These are phyloP conservation scores for Pyrenula massariospora DNA, from an alignment of 495 filamentous ascomycete species.

Conservation along the genomic window DNA sequence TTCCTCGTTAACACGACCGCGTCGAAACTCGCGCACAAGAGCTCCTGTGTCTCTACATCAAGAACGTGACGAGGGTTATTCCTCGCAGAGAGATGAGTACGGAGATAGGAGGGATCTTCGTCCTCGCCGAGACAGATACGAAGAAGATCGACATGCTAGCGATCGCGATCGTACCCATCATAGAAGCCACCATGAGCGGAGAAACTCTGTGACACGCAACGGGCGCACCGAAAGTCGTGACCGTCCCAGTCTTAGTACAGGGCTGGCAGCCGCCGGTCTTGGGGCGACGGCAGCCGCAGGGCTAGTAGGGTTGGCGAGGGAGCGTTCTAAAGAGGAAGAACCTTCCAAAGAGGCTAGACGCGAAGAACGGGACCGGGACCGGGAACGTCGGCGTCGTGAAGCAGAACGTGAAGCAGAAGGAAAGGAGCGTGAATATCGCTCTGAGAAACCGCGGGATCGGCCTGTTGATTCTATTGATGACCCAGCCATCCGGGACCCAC, in stretches of 20 bases:
- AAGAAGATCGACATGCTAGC: slow-evolving; percentile 11
- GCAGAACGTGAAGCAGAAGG: background rate
- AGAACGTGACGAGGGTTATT: slow-evolving; percentile 27
- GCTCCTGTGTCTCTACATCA: slow-evolving; percentile 24
- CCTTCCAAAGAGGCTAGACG: slow-evolving; percentile 1
- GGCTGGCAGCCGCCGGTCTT: slow-evolving; percentile 29
- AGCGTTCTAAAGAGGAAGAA: background rate
- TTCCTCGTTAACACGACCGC: slow-evolving; percentile 13
- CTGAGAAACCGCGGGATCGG: slow-evolving; percentile 18
- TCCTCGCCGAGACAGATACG: slow-evolving; percentile 16
- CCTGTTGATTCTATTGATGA: slow-evolving; percentile 20
- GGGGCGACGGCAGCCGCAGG: background rate
- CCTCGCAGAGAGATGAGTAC: slow-evolving; percentile 17
- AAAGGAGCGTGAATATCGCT: slow-evolving; percentile 6
- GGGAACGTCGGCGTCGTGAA: background rate
- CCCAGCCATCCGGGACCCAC: slow-evolving; percentile 21
- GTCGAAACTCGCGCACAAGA: slow-evolving; percentile 19
- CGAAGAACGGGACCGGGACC: slow-evolving; percentile 8
- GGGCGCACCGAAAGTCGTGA: slow-evolving; percentile 7
- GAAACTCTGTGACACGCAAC: slow-evolving; percentile 11
- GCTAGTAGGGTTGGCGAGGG: background rate
- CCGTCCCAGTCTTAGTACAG: slow-evolving; percentile 14
- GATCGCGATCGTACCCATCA: slow-evolving; percentile 3
- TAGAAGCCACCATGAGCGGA: slow-evolving; percentile 16
- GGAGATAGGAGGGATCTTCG: slow-evolving; percentile 12